Percentiles rank a stretch among this genome's conserved stretches.
Conservation (phyloP, 148 eudicot species). For the Agrostemma githago region DNA sequence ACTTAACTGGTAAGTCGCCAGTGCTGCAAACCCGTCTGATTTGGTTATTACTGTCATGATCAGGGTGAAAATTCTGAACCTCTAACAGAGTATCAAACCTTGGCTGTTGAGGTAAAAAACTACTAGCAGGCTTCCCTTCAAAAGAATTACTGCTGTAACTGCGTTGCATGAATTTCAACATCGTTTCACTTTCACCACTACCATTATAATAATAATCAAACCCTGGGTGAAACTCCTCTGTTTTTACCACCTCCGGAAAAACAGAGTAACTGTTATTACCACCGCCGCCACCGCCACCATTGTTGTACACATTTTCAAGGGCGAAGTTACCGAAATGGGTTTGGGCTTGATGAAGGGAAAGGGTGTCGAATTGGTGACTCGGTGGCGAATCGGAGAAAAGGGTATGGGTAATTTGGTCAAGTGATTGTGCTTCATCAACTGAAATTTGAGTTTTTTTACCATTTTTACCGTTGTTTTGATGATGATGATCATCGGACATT, state of each 20-base stretch:
- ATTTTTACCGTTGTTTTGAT: not conserved
- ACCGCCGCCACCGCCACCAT: no score
- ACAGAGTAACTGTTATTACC: conserved; percentile 23
- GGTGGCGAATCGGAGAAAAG: conserved; percentile 63
- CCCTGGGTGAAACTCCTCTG: conserved; percentile 47
- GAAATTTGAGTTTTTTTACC: conserved; percentile 21
- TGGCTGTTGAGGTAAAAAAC: conserved; percentile 38
- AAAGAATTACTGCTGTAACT: conserved; percentile 61
- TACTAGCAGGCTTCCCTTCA: conserved; percentile 35
- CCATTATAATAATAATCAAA: conserved; percentile 31
- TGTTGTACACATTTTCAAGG: conserved; percentile 23
- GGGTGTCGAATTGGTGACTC: conserved; percentile 43
- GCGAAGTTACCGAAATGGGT: conserved; percentile 26
- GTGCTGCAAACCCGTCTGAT: conserved; percentile 82
- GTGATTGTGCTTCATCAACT: conserved; percentile 28
- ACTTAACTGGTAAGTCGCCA: conserved; percentile 80
- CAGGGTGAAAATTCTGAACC: conserved; percentile 11
- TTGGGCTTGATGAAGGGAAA: conserved; percentile 35
- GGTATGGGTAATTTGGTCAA: conserved; percentile 44
- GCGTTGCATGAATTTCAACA: conserved; percentile 55
- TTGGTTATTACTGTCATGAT: conserved; percentile 34
- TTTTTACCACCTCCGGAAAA: conserved; percentile 50
- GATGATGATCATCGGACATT: conserved; percentile 27
- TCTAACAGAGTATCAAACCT: conserved; percentile 41
- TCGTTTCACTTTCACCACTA: conserved; percentile 28